Evolutionary conservation across 345 rosid species (phyloP).

Genomic region (Raphanus sativus): DNA sequence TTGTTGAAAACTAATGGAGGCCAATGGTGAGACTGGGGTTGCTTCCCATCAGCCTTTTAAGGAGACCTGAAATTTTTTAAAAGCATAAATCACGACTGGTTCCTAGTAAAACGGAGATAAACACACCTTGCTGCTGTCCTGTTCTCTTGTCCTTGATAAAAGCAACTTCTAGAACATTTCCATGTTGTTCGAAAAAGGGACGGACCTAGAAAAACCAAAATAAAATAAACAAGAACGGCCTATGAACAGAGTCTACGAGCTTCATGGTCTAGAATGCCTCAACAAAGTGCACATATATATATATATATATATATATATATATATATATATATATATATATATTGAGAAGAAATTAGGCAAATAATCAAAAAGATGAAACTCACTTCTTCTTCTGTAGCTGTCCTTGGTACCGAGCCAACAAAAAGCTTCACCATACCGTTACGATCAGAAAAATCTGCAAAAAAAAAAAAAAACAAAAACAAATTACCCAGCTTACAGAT

Average conservation of each 20-base stretch:
- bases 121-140: slow-evolving; percentile 94
- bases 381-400: slow-evolving; percentile 82
- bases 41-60: slow-evolving; percentile 93
- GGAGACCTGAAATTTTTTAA: slow-evolving; percentile 68
- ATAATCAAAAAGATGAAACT: slow-evolving; percentile 35
- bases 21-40: slow-evolving; percentile 70
- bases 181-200: slow-evolving; percentile 80
- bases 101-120: slow-evolving; percentile 39
- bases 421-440: slow-evolving; percentile 80
- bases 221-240: background rate
- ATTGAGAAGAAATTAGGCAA: background rate
- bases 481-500: background rate
- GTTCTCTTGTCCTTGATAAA: slow-evolving; percentile 93
- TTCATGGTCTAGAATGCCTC: background rate
- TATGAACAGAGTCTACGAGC: background rate
- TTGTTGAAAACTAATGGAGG: slow-evolving; percentile 76
- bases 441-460: slow-evolving; percentile 37
- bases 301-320: too few relatives aligned
- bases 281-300: slow-evolving; percentile 3
- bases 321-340: too few relatives aligned
- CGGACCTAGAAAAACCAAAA: slow-evolving; percentile 60
- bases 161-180: slow-evolving; percentile 92
- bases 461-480: background rate
- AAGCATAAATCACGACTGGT: slow-evolving; percentile 48
- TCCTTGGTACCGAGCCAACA: slow-evolving; percentile 97